Evolutionary conservation across 2,329 filamentous ascomycete species (phyloP), one percentile per base, ranked within the genome.

Genomic region (Colletotrichum sidae): DNA sequence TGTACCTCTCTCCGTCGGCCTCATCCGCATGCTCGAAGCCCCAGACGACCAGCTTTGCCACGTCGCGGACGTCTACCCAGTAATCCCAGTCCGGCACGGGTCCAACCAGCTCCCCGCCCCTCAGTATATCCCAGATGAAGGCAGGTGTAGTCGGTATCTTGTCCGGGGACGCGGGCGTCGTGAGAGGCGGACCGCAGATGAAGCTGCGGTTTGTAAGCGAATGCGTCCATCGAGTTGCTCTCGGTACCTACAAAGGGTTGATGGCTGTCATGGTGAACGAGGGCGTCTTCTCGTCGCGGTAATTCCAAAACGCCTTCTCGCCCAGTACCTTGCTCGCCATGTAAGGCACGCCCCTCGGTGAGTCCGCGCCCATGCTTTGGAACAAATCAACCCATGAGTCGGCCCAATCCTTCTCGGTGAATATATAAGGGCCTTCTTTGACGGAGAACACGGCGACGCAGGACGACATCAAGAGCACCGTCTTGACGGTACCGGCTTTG

Each of bases 1-100:
- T 73, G 64, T 79, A 83, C 8, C 81, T 72, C 69, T 84, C 74
- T 2, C 79, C 78, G 60, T 82, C 71, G 0, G 77, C 72, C 46
- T 75, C 68, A 0, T 73, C 69, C 0, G 77, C 70, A 38, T 81
- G 70, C 60, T 79, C 76, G 17, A 76, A 74, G 0, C 72, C 72
- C 70, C 76, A 81, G 2, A 78, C 70, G 12, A 80, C 72, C 46
- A 81, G 71, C 8, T 73, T 72, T 2, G 80, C 79, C 1, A 83
- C 80, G 61, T 84, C 81, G 6, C 80, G 74, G 0, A 83, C 79
- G 65, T 84, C 81, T 12, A 84, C 78, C 8, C 72, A 72, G 3
- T 68, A 72, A 0, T 73, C 35, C 54, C n/a, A 47, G n/a, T 33
- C 34, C 54, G 33, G 34, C 44, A 12, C n/a, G 42, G 54, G 54